Evolutionary conservation across 371 early-diverging fungal species (phyloP), one percentile per base, ranked within the genome.

Genomic region (Syncephalastrum racemosum): DNA sequence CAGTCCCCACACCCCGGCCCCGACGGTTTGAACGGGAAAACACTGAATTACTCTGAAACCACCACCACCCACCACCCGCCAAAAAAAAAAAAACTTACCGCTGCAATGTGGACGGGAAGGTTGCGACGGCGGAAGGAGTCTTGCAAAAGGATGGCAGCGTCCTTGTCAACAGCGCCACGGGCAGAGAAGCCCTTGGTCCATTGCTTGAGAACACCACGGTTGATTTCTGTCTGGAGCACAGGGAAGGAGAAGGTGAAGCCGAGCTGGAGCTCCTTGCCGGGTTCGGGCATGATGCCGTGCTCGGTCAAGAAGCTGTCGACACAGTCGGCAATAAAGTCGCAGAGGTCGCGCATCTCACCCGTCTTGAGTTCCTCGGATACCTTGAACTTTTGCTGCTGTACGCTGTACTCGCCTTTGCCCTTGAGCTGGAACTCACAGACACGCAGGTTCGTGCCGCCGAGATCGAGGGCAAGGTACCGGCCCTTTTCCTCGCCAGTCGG

Each of bases 191-290:
- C 95, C 80, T 96, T 97, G 64, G 88, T 93, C 96, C 97, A 96
- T 59, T 78, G 68, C 54, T 92, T 79, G 48, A 96, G 78, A n/a
- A 71, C 86, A 45, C 93, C 94, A 51, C 81, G 75, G 62, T 83
- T 77, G 39, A 93, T 81, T 40, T 77, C 65, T 2, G 88, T 88
- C 63, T 97, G 96, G 43, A 77, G 66, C 47, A 93, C 86, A 43
- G 97, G 94, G 73, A 92, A 97, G 12, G 92, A 91, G 66, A 97
- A 97, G 2, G 97, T 97, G 71, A 91, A 96, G 6, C 97, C 97
- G 20, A 90, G 59, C 24, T 70, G 67, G 27, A 68, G 48, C 2
- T 40, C 14, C 4, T 50, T 41, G 1, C 54, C 24, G 14, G 48
- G 46, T 4, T 52, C 54, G 36, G 36, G 36, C 36, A 31, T 31